phyloP scores from a whole-genome alignment of 108 stramenopile genomes.

The Nitzschia palea region DNA sequence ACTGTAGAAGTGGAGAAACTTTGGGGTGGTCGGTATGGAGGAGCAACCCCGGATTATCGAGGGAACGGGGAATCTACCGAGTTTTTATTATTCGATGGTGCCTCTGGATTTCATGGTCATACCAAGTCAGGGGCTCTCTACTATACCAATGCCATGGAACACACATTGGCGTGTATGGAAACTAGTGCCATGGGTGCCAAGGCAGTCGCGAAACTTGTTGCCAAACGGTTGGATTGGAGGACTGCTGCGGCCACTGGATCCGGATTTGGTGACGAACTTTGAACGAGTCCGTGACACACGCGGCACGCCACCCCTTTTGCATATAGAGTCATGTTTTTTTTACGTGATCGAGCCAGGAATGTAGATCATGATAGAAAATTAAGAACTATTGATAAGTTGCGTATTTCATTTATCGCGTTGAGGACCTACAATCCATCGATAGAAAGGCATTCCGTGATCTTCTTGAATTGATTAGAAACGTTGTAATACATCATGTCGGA shows the following conservation, averaged over 20 bases:
- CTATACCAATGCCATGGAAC: constrained; percentile 77
- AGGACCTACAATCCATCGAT: too few species aligned
- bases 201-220: constrained; percentile 76
- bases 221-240: constrained; percentile 49
- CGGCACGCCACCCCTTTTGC: too few species aligned
- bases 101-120: constrained; percentile 36
- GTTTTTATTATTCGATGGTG: constrained; percentile 72
- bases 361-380: too few species aligned
- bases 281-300: too few species aligned
- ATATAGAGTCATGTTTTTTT: too few species aligned
- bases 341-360: too few species aligned
- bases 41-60: constrained; percentile 64
- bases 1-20: constrained; percentile 49
- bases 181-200: constrained; percentile 76
- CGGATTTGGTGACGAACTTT: constrained; percentile 27
- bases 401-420: too few species aligned
- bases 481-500: too few species aligned
- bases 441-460: too few species aligned
- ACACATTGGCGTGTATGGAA: constrained; percentile 68
- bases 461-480: too few species aligned
- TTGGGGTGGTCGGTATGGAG: constrained; percentile 60
- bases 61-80: constrained; percentile 47
- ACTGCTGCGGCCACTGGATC: background rate
- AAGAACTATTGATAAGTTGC: too few species aligned
- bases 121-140: constrained; percentile 58